A percentile compares a stretch with the other conserved stretches of the same genome.
These are phyloP conservation scores for Leptographium lundbergii DNA, from an alignment of 2,329 filamentous ascomycete genomes.

Conservation along the genomic window DNA sequence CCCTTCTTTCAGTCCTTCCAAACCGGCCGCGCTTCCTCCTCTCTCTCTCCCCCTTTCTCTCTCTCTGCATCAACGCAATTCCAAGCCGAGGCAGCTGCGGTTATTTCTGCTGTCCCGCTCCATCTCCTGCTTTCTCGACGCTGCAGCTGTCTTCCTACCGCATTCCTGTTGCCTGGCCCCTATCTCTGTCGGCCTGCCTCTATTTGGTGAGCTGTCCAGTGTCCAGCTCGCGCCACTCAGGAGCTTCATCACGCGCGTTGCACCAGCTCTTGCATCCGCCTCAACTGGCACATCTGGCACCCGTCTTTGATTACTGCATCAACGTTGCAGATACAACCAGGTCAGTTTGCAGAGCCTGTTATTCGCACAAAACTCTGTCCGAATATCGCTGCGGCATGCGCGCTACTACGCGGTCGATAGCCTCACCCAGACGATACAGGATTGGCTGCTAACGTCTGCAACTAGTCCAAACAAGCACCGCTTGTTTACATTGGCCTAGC, in stretches of 20 bases:
- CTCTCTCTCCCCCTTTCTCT: background rate
- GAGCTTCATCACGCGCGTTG: background rate
- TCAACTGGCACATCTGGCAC: background rate
- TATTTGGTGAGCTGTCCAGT: background rate
- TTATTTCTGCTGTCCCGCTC: background rate
- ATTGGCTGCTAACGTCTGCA: background rate
- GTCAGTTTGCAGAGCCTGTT: background rate
- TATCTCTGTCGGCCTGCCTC: background rate
- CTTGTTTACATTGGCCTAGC: background rate
- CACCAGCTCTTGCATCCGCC: background rate
- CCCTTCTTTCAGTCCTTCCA: background rate
- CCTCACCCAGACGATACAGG: background rate
- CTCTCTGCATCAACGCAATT: background rate
- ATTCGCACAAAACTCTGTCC: background rate
- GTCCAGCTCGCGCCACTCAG: background rate
- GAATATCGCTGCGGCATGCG: background rate
- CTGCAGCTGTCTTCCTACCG: background rate
- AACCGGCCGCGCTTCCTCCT: background rate
- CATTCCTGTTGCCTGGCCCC: background rate
- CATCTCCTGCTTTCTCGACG: too few species aligned
- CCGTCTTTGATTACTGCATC: background rate
- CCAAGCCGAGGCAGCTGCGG: too few species aligned
- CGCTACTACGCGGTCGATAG: background rate
- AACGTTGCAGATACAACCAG: background rate
- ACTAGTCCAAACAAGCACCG: background rate